Evolutionary conservation across 2,329 filamentous ascomycete species (phyloP), one percentile per base, ranked within the genome.

Genomic region (Fusarium tanahbumbuense): DNA sequence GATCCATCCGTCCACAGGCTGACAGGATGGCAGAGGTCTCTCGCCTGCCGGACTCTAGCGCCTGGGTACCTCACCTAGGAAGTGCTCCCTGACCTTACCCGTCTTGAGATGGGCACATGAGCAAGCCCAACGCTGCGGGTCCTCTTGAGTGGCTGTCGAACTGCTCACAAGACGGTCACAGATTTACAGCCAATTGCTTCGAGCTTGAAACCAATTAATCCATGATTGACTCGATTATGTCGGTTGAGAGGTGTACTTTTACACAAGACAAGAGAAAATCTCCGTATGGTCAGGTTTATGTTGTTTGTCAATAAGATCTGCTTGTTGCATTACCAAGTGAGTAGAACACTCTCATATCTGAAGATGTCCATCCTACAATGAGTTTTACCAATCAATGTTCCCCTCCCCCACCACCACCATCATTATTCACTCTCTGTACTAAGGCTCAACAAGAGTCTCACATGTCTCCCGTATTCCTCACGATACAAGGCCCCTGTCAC

Each of bases 41-140:
- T 70, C 58, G 64, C 63, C 52, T 68, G 52, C 60, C 62, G 47
- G 30, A 25, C 34, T 49, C 40, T 65, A 65, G 62, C 62, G 62
- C 52, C 37, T 68, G 57, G 41, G 44, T 62, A 57, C 64, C 63
- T 67, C 49, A 52, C 48, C 58, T 63, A 60, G 57, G 45, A 64
- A 49, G 28, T 41, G 20, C 53, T 68, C 59, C 55, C 46, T 64
- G 68, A 74, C 75, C 78, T 49, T 67, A 70, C 74, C 75, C 78
- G 80, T 81, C 80, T 82, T 77, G 78, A 75, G 81, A 79, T 79
- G 81, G 77, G 79, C 82, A 84, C 82, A 84, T 84, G 82, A 84
- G 80, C 81, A 80, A 78, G 79, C 80, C 80, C 77, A 81, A 78
- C 70, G 68, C 73, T 81, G 79, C 77, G 79, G 80, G 76, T 80